These are phyloP conservation scores for Dictyostelium capitatum DNA, from an alignment of 78 protist genomes.

Conservation along the genomic window DNA sequence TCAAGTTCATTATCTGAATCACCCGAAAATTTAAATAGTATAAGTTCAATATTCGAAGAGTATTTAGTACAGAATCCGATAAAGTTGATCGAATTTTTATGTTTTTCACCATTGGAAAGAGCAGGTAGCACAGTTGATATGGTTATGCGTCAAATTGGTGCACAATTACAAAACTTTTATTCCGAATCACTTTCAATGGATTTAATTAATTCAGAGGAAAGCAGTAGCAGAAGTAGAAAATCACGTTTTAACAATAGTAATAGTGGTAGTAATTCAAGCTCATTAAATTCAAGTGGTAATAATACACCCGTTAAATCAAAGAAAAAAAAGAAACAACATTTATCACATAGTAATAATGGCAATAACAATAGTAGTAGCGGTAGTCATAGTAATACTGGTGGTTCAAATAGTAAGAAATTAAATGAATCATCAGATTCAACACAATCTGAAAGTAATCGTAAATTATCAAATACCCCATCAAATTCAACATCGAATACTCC, in stretches of 20 bases:
- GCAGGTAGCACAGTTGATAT: slow-evolving; percentile 55
- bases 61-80: slow-evolving; percentile 43
- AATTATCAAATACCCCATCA: not conserved
- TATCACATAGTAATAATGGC: too few relatives aligned
- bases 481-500: not conserved
- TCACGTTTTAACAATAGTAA: not conserved
- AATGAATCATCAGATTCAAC: slow-evolving; percentile 26
- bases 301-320: slow-evolving; percentile 21
- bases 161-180: slow-evolving; percentile 37
- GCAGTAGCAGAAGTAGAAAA: slow-evolving; percentile 27
- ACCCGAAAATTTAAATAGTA: slow-evolving; percentile 27
- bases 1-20: slow-evolving; percentile 34
- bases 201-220: slow-evolving; percentile 33
- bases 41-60: slow-evolving; percentile 24
- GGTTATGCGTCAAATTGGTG: slow-evolving; percentile 35
- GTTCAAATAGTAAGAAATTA: not conserved
- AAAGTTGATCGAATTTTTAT: slow-evolving; percentile 49
- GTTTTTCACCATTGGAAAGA: slow-evolving; percentile 72
- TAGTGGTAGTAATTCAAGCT: not conserved
- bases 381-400: not conserved
- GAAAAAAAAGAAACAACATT: slow-evolving; percentile 7
- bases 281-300: slow-evolving; percentile 16
- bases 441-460: not conserved
- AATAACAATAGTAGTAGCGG: not conserved
- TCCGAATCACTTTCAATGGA: slow-evolving; percentile 42